Evolutionary conservation across 306 rosid genomes (phyloP).

Genomic region (Gynostemma pentaphyllum): DNA sequence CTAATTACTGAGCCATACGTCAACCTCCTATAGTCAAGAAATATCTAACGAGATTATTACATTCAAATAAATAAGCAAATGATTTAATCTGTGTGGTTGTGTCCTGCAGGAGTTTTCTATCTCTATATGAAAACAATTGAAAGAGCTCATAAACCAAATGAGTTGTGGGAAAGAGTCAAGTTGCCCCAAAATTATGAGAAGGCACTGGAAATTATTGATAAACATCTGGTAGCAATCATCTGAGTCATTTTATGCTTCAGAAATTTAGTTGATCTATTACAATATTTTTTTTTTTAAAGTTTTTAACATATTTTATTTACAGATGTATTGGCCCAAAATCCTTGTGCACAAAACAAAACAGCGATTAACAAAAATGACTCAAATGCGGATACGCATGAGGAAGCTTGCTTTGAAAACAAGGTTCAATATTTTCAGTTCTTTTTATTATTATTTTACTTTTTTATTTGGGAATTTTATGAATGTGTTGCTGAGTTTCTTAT

Average conservation of each 20-base stretch:
- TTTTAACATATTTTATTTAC: slow-evolving; percentile 7
- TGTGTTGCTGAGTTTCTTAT: background rate
- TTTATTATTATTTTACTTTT: too few relatives aligned
- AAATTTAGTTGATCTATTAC: background rate
- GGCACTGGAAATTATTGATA: slow-evolving; percentile 78
- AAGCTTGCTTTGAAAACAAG: slow-evolving; percentile 84
- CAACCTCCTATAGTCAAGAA: too few relatives aligned
- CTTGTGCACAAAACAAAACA: slow-evolving; percentile 87
- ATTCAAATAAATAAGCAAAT: too few relatives aligned
- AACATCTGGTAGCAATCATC: slow-evolving; percentile 52
- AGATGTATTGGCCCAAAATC: slow-evolving; percentile 94
- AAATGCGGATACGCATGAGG: slow-evolving; percentile 89
- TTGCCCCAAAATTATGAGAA: slow-evolving; percentile 77
- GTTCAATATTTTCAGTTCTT: slow-evolving; percentile 15
- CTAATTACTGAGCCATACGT: too few relatives aligned
- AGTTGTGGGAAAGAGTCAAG: slow-evolving; percentile 93
- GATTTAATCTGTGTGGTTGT: too few relatives aligned
- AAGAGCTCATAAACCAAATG: slow-evolving; percentile 88
- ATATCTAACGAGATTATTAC: too few relatives aligned
- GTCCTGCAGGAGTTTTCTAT: slow-evolving; percentile 77
- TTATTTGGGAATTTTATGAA: too few relatives aligned
- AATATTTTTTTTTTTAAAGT: background rate
- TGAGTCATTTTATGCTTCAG: background rate
- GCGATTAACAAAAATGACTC: slow-evolving; percentile 90
- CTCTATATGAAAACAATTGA: slow-evolving; percentile 92